Evolutionary conservation across 2,329 filamentous ascomycete genomes (phyloP).

Genomic region (Escovopsis sp.): DNA sequence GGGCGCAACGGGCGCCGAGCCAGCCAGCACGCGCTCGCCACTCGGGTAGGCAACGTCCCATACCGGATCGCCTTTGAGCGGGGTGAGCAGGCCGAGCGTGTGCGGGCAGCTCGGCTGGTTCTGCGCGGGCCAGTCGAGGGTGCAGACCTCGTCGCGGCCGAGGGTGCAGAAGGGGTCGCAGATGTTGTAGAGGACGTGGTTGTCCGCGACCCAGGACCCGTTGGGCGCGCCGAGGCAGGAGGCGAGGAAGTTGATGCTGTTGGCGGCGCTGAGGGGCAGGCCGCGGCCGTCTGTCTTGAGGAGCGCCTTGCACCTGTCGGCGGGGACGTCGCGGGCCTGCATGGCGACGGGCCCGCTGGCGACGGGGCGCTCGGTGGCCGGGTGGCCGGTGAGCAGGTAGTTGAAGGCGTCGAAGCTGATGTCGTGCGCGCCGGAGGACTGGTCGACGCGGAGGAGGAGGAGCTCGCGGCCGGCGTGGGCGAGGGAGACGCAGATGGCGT

Average conservation of each 20-base stretch:
- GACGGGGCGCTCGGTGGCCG: conserved; percentile 29
- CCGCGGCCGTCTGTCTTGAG: conserved; percentile 26
- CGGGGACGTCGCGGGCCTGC: conserved; percentile 28
- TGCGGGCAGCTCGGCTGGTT: conserved; percentile 32
- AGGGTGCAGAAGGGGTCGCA: conserved; percentile 31
- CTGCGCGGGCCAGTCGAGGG: conserved; percentile 25
- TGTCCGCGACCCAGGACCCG: conserved; percentile 28
- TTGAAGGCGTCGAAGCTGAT: conserved; percentile 49
- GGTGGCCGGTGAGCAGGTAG: conserved; percentile 36
- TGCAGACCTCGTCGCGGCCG: conserved; percentile 32
- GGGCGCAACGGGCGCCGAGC: too few relatives aligned
- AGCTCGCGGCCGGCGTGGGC: conserved; percentile 33
- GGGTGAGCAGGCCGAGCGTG: conserved; percentile 22
- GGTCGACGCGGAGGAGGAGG: conserved; percentile 44
- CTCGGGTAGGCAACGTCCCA: conserved; percentile 33
- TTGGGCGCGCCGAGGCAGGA: conserved; percentile 26
- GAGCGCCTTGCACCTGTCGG: conserved; percentile 32
- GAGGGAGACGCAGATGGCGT: conserved; percentile 40
- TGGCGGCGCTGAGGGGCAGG: conserved; percentile 31
- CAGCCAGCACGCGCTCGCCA: conserved; percentile 25
- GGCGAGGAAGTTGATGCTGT: conserved; percentile 38
- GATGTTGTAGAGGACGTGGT: conserved; percentile 37
- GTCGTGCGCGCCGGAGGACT: conserved; percentile 42
- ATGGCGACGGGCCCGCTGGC: conserved; percentile 35
- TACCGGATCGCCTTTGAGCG: conserved; percentile 25